Conservation (phyloP, 257 asterid species). For the Penstemon eatonii region DNA sequence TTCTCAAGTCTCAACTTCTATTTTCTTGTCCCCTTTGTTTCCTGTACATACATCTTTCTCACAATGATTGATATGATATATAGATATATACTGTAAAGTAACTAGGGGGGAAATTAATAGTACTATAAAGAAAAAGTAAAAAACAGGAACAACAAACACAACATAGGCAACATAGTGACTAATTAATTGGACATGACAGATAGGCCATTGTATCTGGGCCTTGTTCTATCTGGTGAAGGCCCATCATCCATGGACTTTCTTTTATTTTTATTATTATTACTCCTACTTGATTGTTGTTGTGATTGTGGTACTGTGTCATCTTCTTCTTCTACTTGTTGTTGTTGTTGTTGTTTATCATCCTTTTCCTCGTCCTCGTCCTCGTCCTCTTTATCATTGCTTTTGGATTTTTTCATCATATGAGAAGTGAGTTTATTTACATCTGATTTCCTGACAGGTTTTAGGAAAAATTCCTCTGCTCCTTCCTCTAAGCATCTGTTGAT, state of each 20-base stretch:
- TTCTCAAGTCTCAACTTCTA: neutral
- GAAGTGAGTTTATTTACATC: conserved; percentile 86
- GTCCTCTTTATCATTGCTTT: neutral
- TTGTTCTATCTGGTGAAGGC: conserved; percentile 56
- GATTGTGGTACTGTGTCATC: conserved; percentile 25
- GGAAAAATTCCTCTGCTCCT: conserved; percentile 93
- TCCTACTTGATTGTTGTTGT: conserved; percentile 33
- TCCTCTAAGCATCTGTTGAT: conserved; percentile 91
- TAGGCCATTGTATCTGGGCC: conserved; percentile 59
- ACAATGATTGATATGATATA: neutral
- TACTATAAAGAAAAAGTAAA: neutral
- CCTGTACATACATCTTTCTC: conserved; percentile 28
- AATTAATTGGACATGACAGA: conserved; percentile 49
- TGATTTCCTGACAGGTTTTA: conserved; percentile 83
- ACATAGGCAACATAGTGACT: neutral
- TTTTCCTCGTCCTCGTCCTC: too few species aligned
- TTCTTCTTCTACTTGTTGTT: conserved; percentile 20
- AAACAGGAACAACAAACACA: neutral
- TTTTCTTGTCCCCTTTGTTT: neutral
- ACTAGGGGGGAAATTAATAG: neutral
- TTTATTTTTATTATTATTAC: conserved; percentile 32
- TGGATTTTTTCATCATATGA: conserved; percentile 74
- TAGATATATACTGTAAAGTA: conserved; percentile 5
- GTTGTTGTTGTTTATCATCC: conserved; percentile 1
- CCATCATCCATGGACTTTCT: conserved; percentile 68